Conservation (phyloP, 352 stramenopile species). For the Phytophthora melonis region DNA sequence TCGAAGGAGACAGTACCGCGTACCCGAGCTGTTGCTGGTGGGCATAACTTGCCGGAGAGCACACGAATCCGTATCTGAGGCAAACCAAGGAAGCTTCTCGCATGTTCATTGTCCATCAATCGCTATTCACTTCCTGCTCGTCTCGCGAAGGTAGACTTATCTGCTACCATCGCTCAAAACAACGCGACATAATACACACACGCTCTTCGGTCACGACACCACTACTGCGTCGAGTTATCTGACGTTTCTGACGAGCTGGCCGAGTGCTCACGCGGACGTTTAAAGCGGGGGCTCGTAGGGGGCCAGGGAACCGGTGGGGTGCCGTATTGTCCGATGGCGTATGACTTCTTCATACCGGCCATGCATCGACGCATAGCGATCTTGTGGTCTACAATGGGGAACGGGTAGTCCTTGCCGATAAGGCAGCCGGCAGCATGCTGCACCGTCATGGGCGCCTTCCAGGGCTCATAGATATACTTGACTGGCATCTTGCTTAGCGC, state of each 20-base stretch:
- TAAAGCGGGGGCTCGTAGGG: constrained; percentile 35
- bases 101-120: constrained; percentile 27
- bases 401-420: constrained; percentile 95
- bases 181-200: constrained; percentile 3
- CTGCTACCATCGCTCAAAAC: constrained; percentile 33
- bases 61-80: not conserved
- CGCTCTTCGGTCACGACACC: constrained; percentile 10
- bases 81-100: constrained; percentile 3
- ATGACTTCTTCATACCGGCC: constrained; percentile 91
- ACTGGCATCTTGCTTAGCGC: constrained; percentile 90
- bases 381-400: constrained; percentile 96
- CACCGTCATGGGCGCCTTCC: constrained; percentile 93
- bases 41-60: constrained; percentile 6
- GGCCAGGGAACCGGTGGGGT: constrained; percentile 23
- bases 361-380: constrained; percentile 92
- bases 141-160: constrained; percentile 4
- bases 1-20: constrained; percentile 14
- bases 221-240: constrained; percentile 38
- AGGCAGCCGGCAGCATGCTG: constrained; percentile 87
- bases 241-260: constrained; percentile 43
- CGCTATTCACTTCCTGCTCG: constrained; percentile 11
- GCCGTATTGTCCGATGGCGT: constrained; percentile 61
- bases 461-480: constrained; percentile 99
- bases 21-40: not conserved
- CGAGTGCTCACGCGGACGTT: constrained; percentile 49